These are phyloP conservation scores for Talaromyces liani DNA, from an alignment of 495 filamentous ascomycete species.

Conservation along the genomic window DNA sequence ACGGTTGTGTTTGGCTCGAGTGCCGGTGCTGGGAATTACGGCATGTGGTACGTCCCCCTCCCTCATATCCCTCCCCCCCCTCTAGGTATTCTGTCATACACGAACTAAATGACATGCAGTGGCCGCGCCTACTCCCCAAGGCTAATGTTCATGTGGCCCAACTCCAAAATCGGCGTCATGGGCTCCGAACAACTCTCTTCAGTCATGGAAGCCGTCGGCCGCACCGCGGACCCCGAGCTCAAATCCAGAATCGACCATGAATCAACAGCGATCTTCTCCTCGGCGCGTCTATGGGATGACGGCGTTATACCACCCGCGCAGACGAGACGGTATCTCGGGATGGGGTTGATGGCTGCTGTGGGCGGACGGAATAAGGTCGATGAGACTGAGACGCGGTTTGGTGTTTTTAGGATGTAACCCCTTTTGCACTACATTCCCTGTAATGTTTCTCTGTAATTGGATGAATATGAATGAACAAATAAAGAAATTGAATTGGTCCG, in stretches of 20 bases:
- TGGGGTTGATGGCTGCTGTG: conserved; percentile 73
- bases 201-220: conserved; percentile 93
- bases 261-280: conserved; percentile 81
- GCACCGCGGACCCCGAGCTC: conserved; percentile 71
- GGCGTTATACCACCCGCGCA: conserved; percentile 87
- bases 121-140: conserved; percentile 89
- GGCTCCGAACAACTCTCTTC: conserved; percentile 84
- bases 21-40: conserved; percentile 72
- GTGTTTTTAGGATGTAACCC: conserved; percentile 88
- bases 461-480: not conserved
- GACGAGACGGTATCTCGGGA: conserved; percentile 73
- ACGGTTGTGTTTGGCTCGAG: conserved; percentile 89
- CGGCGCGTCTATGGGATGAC: conserved; percentile 91
- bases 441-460: not conserved
- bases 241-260: conserved; percentile 83
- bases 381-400: conserved; percentile 67
- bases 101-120: conserved; percentile 27
- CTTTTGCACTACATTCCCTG: not conserved
- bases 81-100: not conserved
- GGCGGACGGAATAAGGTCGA: conserved; percentile 53
- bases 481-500: conserved; percentile 4
- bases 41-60: conserved; percentile 55
- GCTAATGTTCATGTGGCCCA: conserved; percentile 97
- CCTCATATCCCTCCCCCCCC: not conserved
- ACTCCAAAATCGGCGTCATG: conserved; percentile 93